These are phyloP conservation scores for Cutaneotrichosporon cavernicola DNA, from an alignment of 1,284 basidiomycete genomes.

Conservation along the genomic window DNA sequence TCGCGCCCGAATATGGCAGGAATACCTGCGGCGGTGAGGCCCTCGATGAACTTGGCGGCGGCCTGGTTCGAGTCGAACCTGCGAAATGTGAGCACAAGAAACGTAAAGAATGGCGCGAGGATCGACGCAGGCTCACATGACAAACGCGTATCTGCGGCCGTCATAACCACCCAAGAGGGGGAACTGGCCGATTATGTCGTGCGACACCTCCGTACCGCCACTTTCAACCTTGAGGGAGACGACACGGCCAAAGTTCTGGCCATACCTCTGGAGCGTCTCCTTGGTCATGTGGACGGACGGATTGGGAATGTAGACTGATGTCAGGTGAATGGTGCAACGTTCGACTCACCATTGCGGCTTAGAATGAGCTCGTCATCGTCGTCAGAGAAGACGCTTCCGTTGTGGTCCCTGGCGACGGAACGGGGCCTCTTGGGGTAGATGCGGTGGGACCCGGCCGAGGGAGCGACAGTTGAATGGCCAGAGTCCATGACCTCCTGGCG, in stretches of 20 bases:
- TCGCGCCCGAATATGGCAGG: conserved; percentile 43
- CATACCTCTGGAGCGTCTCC: conserved; percentile 27
- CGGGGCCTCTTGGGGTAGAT: background rate
- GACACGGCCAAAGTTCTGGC: conserved; percentile 34
- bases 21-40: conserved; percentile 23
- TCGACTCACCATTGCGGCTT: conserved; percentile 37
- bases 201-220: background rate
- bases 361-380: conserved; percentile 21
- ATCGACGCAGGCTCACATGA: conserved; percentile 26
- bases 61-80: conserved; percentile 35
- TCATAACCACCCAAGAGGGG: background rate
- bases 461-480: background rate
- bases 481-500: background rate
- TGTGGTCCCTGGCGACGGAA: background rate
- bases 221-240: conserved; percentile 31
- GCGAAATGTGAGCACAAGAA: conserved; percentile 8
- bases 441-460: background rate
- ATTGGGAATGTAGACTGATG: conserved; percentile 37
- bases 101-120: background rate
- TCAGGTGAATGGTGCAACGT: background rate
- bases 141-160: conserved; percentile 34
- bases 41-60: conserved; percentile 32
- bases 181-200: conserved; percentile 5
- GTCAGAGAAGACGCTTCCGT: background rate
- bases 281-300: conserved; percentile 25